These are phyloP conservation scores for Aspergillus wentii DNA, from an alignment of 495 filamentous ascomycete genomes.

Conservation along the genomic window DNA sequence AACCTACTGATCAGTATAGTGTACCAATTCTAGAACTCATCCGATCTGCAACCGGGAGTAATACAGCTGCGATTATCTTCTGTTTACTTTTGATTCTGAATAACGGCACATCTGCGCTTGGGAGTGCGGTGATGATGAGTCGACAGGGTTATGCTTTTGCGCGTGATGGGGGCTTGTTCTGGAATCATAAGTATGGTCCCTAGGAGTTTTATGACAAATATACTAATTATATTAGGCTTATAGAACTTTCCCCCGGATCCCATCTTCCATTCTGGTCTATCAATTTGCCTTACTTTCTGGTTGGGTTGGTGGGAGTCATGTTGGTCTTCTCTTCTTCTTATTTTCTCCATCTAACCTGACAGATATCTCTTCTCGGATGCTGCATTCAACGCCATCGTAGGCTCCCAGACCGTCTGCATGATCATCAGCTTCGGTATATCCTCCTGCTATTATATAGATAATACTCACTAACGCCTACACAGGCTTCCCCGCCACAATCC, in stretches of 20 bases:
- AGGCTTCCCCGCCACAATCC: constrained; percentile 1
- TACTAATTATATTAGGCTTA: too few species aligned
- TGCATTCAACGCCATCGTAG: constrained; percentile 5
- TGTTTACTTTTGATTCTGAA: background rate
- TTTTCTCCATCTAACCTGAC: too few species aligned
- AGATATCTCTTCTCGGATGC: constrained; percentile 4
- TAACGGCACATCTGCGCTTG: background rate
- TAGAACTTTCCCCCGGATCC: too few species aligned
- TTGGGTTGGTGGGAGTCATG: too few species aligned
- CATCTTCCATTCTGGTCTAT: too few species aligned
- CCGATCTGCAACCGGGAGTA: constrained; percentile 1
- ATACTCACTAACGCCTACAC: background rate
- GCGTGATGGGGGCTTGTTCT: constrained; percentile 2
- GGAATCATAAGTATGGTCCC: too few species aligned
- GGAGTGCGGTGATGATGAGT: background rate
- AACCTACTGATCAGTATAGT: too few species aligned
- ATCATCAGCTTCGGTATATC: constrained; percentile 3
- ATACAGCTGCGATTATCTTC: constrained; percentile 2
- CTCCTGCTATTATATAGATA: background rate
- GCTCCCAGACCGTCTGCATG: constrained; percentile 1
- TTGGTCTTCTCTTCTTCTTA: too few species aligned
- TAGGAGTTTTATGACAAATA: too few species aligned
- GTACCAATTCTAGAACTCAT: constrained; percentile 3
- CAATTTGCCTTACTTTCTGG: too few species aligned
- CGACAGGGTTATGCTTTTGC: constrained; percentile 5